phyloP scores from a whole-genome alignment of 2,329 filamentous ascomycete species.

The Metarhizium rileyi region DNA sequence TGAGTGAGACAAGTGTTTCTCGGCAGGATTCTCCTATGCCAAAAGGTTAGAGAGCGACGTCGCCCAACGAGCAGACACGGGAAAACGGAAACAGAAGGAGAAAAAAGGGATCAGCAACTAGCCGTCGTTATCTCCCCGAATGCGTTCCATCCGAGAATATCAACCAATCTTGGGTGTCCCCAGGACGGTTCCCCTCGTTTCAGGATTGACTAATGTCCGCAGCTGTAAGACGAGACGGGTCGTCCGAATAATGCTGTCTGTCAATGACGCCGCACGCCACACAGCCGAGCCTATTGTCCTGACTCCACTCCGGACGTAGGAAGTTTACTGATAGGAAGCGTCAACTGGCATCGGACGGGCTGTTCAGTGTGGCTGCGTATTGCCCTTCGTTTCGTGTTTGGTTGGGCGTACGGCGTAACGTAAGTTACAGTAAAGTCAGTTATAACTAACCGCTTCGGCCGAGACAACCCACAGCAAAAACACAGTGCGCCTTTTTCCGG shows the following conservation, averaged over 20 bases:
- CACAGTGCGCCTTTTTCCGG: not conserved
- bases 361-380: not conserved
- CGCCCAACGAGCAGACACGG: no score
- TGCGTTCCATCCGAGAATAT: not conserved
- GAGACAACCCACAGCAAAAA: not conserved
- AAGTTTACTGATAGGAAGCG: no score
- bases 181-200: conserved; percentile 1
- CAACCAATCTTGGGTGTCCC: not conserved
- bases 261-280: conserved; percentile 2
- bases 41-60: no score
- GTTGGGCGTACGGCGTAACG: not conserved
- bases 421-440: no score
- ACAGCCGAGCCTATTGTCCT: conserved; percentile 5
- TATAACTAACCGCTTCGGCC: not conserved
- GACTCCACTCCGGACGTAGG: not conserved
- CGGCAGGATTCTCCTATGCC: no score
- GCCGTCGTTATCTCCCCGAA: not conserved
- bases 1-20: no score
- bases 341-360: not conserved
- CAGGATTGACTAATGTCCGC: conserved; percentile 7
- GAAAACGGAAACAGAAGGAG: not conserved
- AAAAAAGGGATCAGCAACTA: not conserved
- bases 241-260: not conserved
- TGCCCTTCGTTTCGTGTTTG: not conserved
- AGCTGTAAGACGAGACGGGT: not conserved